Percentiles rank a stretch among this genome's conserved stretches.
Evolutionary conservation across 108 stramenopile species (phyloP).

Genomic region (Nannochloropsis oceanica): DNA sequence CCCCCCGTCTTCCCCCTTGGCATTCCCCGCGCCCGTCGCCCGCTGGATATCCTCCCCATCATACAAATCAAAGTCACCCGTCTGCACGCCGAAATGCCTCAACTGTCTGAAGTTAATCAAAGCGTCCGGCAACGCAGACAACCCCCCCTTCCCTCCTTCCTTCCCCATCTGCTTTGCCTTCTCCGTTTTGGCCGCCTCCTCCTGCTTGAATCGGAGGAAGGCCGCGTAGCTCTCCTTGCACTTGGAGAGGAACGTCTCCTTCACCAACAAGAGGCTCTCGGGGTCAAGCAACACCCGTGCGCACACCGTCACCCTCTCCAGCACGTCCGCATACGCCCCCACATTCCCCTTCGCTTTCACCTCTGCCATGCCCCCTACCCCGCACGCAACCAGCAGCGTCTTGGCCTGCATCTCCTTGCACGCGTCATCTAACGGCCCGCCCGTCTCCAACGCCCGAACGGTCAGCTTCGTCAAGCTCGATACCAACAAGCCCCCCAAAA

Average conservation of each 20-base stretch:
- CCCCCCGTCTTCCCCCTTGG: slow-evolving; percentile 1
- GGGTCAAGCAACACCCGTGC: slow-evolving; percentile 71
- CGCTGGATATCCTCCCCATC: slow-evolving; percentile 80
- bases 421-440: slow-evolving; percentile 35
- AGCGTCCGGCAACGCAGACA: slow-evolving; percentile 57
- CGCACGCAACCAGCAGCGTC: slow-evolving; percentile 26
- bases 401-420: slow-evolving; percentile 39
- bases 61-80: slow-evolving; percentile 84
- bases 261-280: slow-evolving; percentile 52
- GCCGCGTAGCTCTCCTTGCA: slow-evolving; percentile 57
- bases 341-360: slow-evolving; percentile 11
- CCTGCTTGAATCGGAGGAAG: slow-evolving; percentile 45
- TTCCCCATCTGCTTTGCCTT: slow-evolving; percentile 44
- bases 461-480: slow-evolving; percentile 79
- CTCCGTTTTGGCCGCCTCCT: slow-evolving; percentile 55
- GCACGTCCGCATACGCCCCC: slow-evolving; percentile 53
- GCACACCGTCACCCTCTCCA: slow-evolving; percentile 73
- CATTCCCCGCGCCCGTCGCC: slow-evolving; percentile 20
- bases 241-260: slow-evolving; percentile 38
- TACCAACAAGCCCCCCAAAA: slow-evolving; percentile 71
- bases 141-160: slow-evolving; percentile 23
- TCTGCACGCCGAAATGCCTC: slow-evolving; percentile 52
- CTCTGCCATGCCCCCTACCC: slow-evolving; percentile 33
- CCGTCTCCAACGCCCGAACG: slow-evolving; percentile 34
- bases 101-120: slow-evolving; percentile 98